A percentile compares a stretch with the other conserved stretches of the same genome.
These are phyloP conservation scores for Aphanomyces euteiches DNA, from an alignment of 352 stramenopile genomes.

Conservation along the genomic window DNA sequence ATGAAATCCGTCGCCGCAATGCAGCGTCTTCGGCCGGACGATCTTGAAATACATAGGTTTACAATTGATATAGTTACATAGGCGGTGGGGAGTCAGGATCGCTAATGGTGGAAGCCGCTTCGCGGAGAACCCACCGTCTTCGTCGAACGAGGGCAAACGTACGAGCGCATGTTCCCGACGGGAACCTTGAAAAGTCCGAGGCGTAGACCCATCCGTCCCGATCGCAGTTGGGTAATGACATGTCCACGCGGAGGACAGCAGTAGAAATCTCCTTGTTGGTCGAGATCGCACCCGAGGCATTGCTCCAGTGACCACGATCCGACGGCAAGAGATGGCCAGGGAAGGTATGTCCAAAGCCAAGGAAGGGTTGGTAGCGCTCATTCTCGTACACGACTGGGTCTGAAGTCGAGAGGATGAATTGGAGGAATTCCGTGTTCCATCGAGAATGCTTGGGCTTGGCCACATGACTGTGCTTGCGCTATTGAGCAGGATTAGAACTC, in stretches of 20 bases:
- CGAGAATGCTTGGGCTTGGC: background rate
- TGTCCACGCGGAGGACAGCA: slow-evolving; percentile 52
- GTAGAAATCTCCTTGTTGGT: slow-evolving; percentile 49
- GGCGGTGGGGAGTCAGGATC: too few species aligned
- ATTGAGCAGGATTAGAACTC: background rate
- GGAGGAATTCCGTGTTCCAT: slow-evolving; percentile 53
- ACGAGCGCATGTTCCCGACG: slow-evolving; percentile 4
- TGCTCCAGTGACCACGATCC: slow-evolving; percentile 78
- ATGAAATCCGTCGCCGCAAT: slow-evolving; percentile 66
- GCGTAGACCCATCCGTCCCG: slow-evolving; percentile 82
- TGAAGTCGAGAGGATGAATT: slow-evolving; percentile 60
- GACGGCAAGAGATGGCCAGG: slow-evolving; percentile 74
- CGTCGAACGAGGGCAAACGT: slow-evolving; percentile 15
- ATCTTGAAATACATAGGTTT: too few species aligned
- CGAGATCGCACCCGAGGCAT: slow-evolving; percentile 50
- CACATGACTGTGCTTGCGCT: background rate
- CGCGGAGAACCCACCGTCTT: slow-evolving; percentile 19
- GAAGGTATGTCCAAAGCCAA: slow-evolving; percentile 76
- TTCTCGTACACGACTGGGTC: slow-evolving; percentile 85
- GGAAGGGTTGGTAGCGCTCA: slow-evolving; percentile 81
- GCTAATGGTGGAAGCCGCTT: background rate
- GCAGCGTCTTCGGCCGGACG: slow-evolving; percentile 29
- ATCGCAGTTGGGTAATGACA: slow-evolving; percentile 56
- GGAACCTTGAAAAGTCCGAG: slow-evolving; percentile 57
- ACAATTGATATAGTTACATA: too few species aligned